Evolutionary conservation across 225 moss, liverwort and hornwort species (phyloP), one percentile per base, ranked within the genome.

Genomic region (Antitrichia curtipendula): DNA sequence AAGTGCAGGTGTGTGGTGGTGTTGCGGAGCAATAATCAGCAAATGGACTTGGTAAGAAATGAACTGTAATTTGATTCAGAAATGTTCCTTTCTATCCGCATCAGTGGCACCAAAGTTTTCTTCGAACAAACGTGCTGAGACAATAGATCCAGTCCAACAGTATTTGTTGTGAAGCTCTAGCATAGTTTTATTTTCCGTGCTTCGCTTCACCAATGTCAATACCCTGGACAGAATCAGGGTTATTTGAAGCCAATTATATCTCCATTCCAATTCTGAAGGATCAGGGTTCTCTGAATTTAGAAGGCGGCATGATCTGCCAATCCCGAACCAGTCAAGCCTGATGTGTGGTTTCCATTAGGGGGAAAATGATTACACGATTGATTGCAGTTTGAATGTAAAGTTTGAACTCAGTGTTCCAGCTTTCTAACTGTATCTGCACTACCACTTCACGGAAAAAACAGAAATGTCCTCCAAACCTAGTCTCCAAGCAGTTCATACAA

Each of bases 1-100:
- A 92, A 87, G 87, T 96, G 78, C 80, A 90, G 57, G 87, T 84
- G 66, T 87, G 93, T 88, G 84, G 92, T 88, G 80, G 74, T 64
- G 75, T 60, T 85, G 82, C 78, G 29, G 86, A 54, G 41, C 84
- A 87, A 58, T 73, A 82, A 58, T 78, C 88, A 76, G 31, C 38
- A 77, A 85, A 13, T 25, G 64, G 65, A 65, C 47, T 11, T 13
- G 13, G 77, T 64, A 84, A 77, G 62, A 85, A 84, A 81, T 70
- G 71, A 66, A 77, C 62, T 40, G 45, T 15, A 49, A 62, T 28
- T 61, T 76, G 63, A 82, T 21, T 81, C 9, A 70, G 47, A 83
- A 64, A 40, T 38, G 36, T 50, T 85, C 28, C 19, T 88, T 50
- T 50, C 29, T 27, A 62, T 49, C 58, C 36, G 43, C 63, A 38